Evolutionary conservation across 495 filamentous ascomycete genomes (phyloP).

Genomic region (Penicillium lagena): DNA sequence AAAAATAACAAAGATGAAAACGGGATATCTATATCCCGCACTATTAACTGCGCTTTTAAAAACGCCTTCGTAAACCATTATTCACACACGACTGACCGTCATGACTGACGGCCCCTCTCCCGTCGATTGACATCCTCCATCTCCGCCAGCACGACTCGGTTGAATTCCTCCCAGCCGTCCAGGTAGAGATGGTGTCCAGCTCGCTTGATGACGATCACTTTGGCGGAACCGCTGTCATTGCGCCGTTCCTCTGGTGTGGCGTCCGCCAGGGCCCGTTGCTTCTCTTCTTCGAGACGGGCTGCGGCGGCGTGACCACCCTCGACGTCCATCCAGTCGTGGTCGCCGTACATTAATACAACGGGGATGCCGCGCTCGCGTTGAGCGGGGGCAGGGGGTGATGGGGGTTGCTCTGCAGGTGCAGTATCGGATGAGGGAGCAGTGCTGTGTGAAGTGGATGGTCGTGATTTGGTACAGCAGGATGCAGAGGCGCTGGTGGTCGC

Average conservation of each 20-base stretch:
- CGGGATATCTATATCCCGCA: too few relatives aligned
- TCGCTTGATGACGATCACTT: constrained; percentile 73
- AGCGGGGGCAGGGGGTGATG: constrained; percentile 8
- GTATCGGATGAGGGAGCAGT: constrained; percentile 4
- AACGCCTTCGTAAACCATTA: too few relatives aligned
- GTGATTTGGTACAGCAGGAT: background rate
- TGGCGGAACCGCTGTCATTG: constrained; percentile 70
- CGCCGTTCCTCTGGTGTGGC: constrained; percentile 62
- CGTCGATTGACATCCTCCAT: constrained; percentile 63
- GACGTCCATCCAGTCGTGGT: constrained; percentile 98
- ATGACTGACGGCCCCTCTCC: constrained; percentile 21
- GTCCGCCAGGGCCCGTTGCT: constrained; percentile 45
- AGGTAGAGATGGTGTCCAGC: constrained; percentile 94
- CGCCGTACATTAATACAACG: constrained; percentile 89
- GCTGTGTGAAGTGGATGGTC: too few relatives aligned
- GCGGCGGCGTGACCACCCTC: constrained; percentile 75
- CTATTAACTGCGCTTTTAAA: too few relatives aligned
- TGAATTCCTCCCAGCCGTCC: constrained; percentile 87
- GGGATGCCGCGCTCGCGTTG: constrained; percentile 70
- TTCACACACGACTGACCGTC: background rate
- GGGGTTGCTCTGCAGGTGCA: background rate
- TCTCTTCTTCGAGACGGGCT: constrained; percentile 70
- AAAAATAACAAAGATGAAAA: background rate
- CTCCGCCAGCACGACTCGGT: constrained; percentile 65
- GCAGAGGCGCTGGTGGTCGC: background rate